Evolutionary conservation across 78 protist genomes (phyloP).

Genomic region (Polysphondylium violaceum): DNA sequence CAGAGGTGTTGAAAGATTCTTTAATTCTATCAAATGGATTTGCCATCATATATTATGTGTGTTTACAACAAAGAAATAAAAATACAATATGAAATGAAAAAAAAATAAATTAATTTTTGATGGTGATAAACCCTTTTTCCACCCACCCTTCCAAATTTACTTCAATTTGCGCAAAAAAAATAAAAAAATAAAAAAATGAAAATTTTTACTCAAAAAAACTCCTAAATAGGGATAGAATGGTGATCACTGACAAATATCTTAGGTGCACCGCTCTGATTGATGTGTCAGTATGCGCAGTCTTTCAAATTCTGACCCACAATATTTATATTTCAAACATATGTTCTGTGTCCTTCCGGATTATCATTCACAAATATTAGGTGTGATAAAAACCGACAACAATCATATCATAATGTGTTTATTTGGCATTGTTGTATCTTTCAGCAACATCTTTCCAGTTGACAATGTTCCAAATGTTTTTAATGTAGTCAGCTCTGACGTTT

Average conservation of each 20-base stretch:
- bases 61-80: not conserved
- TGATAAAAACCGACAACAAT: too few species aligned
- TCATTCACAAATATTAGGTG: too few species aligned
- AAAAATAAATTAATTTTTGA: not conserved
- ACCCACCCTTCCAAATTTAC: not conserved
- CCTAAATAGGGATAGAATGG: too few species aligned
- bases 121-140: not conserved
- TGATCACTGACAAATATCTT: too few species aligned
- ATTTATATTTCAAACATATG: too few species aligned
- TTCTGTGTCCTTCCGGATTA: too few species aligned
- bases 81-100: not conserved
- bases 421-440: slow-evolving; percentile 85
- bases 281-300: too few species aligned
- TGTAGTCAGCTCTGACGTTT: slow-evolving; percentile 92
- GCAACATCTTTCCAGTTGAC: slow-evolving; percentile 94
- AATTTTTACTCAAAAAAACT: too few species aligned
- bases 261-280: too few species aligned
- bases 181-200: too few species aligned
- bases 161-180: not conserved
- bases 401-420: too few species aligned
- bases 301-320: too few species aligned
- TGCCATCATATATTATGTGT: not conserved
- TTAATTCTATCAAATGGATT: slow-evolving; percentile 71
- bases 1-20: slow-evolving; percentile 8
- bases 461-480: slow-evolving; percentile 91